Conservation (phyloP, 2,329 filamentous ascomycete species). For the Akanthomyces dipterigenus region DNA sequence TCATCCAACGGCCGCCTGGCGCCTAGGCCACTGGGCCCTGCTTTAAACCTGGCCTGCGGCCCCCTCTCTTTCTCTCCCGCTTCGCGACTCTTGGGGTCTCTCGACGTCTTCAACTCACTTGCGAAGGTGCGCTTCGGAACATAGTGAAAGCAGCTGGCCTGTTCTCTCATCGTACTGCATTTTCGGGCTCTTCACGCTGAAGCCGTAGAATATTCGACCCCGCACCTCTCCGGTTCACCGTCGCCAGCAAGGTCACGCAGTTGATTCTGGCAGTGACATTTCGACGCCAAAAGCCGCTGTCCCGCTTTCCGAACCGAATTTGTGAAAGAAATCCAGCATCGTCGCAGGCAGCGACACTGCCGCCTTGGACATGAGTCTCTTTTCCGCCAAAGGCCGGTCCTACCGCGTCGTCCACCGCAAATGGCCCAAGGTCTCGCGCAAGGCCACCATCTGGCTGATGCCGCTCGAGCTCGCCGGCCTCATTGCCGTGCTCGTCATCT, state of each 20-base stretch:
- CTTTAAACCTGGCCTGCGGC: conserved; percentile 4
- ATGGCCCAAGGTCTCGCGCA: conserved; percentile 45
- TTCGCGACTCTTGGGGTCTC: background rate
- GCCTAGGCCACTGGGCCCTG: background rate
- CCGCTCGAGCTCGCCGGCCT: conserved; percentile 58
- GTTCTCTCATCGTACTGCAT: background rate
- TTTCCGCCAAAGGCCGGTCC: conserved; percentile 9
- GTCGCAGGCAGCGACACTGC: background rate
- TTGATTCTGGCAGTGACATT: background rate
- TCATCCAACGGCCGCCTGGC: background rate
- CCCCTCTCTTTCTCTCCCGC: background rate
- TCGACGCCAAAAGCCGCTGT: background rate
- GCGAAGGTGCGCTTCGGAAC: background rate
- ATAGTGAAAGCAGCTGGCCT: background rate
- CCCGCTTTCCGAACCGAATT: background rate
- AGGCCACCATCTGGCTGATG: conserved; percentile 57
- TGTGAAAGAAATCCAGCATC: background rate
- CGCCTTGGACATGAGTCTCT: conserved; percentile 5
- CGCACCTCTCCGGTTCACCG: too few relatives aligned
- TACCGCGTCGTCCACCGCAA: conserved; percentile 53
- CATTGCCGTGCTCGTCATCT: conserved; percentile 60
- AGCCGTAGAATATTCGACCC: too few relatives aligned
- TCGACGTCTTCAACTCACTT: background rate
- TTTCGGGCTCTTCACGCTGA: too few relatives aligned
- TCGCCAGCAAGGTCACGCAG: background rate